Conservation (phyloP, 495 filamentous ascomycete genomes). For the Aspergillus steynii region DNA sequence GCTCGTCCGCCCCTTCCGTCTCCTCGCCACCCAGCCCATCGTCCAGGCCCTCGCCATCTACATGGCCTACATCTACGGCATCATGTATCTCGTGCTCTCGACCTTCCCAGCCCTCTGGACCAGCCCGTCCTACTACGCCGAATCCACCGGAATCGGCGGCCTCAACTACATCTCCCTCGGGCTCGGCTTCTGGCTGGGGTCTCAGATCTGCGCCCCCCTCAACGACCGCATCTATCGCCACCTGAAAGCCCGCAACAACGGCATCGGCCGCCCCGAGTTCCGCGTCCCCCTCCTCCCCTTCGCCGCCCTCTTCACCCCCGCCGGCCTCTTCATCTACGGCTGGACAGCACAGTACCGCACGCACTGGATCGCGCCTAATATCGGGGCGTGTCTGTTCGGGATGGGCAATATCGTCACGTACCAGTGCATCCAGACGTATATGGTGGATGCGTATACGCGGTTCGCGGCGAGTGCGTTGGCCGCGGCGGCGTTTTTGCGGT, state of each 20-base stretch:
- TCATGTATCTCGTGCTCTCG: conserved; percentile 71
- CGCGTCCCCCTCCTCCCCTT: conserved; percentile 64
- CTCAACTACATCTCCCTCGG: conserved; percentile 73
- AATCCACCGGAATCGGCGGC: conserved; percentile 60
- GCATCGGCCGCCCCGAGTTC: conserved; percentile 63
- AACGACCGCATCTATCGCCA: conserved; percentile 65
- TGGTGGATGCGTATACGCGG: conserved; percentile 74
- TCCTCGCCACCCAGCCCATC: conserved; percentile 62
- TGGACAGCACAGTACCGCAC: conserved; percentile 63
- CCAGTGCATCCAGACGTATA: conserved; percentile 72
- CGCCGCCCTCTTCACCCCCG: conserved; percentile 57
- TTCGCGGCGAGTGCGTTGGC: conserved; percentile 74
- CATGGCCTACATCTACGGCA: conserved; percentile 70
- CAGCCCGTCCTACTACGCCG: conserved; percentile 51
- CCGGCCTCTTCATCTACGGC: conserved; percentile 71
- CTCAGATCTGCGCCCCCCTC: conserved; percentile 61
- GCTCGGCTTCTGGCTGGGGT: conserved; percentile 66
- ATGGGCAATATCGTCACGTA: conserved; percentile 63
- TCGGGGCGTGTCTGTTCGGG: conserved; percentile 62
- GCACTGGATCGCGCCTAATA: conserved; percentile 74
- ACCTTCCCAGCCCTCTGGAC: conserved; percentile 68
- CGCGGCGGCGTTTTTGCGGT: conserved; percentile 66
- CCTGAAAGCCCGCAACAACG: conserved; percentile 60
- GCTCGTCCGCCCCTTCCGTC: conserved; percentile 55
- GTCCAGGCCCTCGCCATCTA: conserved; percentile 61